Evolutionary conservation across 1,284 basidiomycete species (phyloP), one percentile per base, ranked within the genome.

Genomic region (Agroathelia rolfsii): DNA sequence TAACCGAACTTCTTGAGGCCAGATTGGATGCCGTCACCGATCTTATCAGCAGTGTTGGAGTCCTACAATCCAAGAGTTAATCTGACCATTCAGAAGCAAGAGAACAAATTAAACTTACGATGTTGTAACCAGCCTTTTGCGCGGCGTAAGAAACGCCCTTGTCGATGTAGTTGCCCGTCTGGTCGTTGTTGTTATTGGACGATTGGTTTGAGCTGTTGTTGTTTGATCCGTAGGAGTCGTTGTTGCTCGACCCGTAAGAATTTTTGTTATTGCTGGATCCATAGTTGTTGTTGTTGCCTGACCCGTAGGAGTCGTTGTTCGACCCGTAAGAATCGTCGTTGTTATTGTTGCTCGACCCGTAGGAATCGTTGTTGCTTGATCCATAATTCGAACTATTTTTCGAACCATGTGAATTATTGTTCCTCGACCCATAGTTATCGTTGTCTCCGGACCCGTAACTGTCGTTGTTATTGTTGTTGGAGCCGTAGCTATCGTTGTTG

Each of bases 81-180:
- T 24, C n/a, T 28, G 23, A 29, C 15, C 30, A 15, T 14, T 5
- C 11, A n/a, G 17, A 19, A 22, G 18, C 8, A 9, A n/a, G 28
- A 25, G 15, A 15, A 23, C 11, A 32, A 9, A 24, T 39, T 13
- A n/a, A 28, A 56, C 65, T 38, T 41, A 72, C 69, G 5, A 72
- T 2, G 39, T 68, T 58, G 44, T 55, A 62, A 0, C 69, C 69
- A 20, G 59, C 61, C 45, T 62, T 58, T 39, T 55, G 40, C 4
- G 65, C 66, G 20, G 53, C 66, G 28, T 37, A 48, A 36, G 51
- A 44, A 31, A 72, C 50, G 36, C 64, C 62, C 41, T 61, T 58
- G 39, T 60, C 51, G 31, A 64, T 24, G 51, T 49, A 66, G n/a
- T n/a, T n/a, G n/a, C n/a, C n/a, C n/a, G n/a, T n/a, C n/a, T n/a